Base-by-base conservation (phyloP, 257 asterid genomes). In the Gynochthodes officinalis region DNA sequence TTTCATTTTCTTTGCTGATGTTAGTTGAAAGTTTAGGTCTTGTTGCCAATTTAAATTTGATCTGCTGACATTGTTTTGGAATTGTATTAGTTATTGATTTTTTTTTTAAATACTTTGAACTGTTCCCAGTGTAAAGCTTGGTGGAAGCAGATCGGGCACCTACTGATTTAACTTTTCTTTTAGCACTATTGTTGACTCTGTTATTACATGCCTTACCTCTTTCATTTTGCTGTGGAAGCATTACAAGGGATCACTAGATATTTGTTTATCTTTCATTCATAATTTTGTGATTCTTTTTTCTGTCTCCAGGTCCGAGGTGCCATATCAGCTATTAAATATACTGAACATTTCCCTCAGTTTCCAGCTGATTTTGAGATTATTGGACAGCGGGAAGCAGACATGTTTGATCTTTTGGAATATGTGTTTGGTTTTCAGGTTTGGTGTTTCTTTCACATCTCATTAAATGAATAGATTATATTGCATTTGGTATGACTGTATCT, bases 341-440 rank as follows among this genome's bases (percentile, higher is more conserved):
- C 85, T 18, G 97, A 89, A 65, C 96, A 91, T 72, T 94, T 87
- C 75, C 96, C 98, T 71, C 86, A 83, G 81, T 89, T 94, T 79
- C 95, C 97, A 54, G 78, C 88, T 66, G 86, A 76, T 82, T 86
- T 83, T 87, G 87, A 87, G 78, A 75, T 82, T 72, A 76, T 89
- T 77, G 95, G 90, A 73, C 94, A 84, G 72, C 85, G 96, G 75
- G 77, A 84, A 49, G 48, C 78, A 88, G 99, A 94, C 82, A 91
- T 94, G 99, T 91, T 94, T 84, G 99, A 94, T 81, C 91, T 94
- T 53, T 81, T 94, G 88, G 97, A 91, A 83, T 89, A 79, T 69
- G 95, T 87, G 53, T 94, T 94, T 77, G 97, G 97, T 77, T 94
- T 94, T 79, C 99, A 94, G 97, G 98, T 93, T 71, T 67, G 74